Evolutionary conservation across 2,329 filamentous ascomycete genomes (phyloP), one percentile per base, ranked within the genome.

Genomic region (Sordariomycetes sp.): DNA sequence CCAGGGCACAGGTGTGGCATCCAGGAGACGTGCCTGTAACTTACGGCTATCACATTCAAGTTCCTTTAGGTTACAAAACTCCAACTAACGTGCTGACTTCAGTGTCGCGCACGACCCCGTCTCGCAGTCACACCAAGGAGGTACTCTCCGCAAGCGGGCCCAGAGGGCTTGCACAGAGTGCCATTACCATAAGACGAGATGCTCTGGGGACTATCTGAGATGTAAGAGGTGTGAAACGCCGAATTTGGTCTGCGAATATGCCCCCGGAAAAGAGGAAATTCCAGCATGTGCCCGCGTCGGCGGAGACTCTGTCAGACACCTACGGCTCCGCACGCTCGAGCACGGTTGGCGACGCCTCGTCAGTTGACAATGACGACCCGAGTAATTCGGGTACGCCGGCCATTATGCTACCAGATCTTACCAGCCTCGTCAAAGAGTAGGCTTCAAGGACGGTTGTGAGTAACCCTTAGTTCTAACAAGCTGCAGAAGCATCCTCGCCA

Each of bases 151-250:
- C 25, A 73, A 72, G 57, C 67, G 72, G 39, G 72, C 72, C 3
- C 72, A 74, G 57, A 62, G 70, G 54, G 72, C 72, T n/a, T 74
- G 72, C 60, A 67, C 64, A 25, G 66, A 72, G 55, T 74, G 72
- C 35, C 72, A 74, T 60, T 58, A 66, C 2, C 71, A 73, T 62
- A 74, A 74, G 62, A 73, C 71, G 1, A 73, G 72, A 59, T 74
- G 72, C 59, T 73, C 71, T 1, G 70, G 72, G 22, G 71, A 73
- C 54, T 58, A 71, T 52, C 72, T 72, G 6, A 63, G 63, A 32
- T 74, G 72, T 60, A 67, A 68, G 60, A 64, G 72, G 57, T 74
- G 72, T 60, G 66, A 70, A 52, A 60, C 60, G 1, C 62, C 63
- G 34, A 64, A 66, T 28, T 60, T 74, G n/a, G 54, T 57, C 17